phyloP scores from a whole-genome alignment of 257 asterid species.

The Solanum medicagineum region DNA sequence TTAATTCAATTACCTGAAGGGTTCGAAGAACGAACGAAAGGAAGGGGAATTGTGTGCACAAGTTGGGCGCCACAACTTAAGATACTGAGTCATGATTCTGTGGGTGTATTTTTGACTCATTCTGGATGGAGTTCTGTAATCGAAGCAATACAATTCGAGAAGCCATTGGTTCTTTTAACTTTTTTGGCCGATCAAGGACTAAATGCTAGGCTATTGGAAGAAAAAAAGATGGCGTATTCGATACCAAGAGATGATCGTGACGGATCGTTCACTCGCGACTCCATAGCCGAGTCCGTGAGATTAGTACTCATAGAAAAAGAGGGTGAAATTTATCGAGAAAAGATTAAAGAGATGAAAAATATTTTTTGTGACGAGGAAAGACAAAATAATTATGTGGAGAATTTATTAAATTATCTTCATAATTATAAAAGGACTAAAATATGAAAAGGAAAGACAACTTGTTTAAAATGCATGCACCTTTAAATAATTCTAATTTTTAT shows the following conservation, averaged over 20 bases:
- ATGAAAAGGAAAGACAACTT: background rate
- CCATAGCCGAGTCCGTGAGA: slow-evolving; percentile 5
- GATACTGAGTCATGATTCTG: slow-evolving; percentile 12
- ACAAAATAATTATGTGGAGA: slow-evolving; percentile 1
- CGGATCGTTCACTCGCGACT: slow-evolving; percentile 4
- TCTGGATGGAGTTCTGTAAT: slow-evolving; percentile 19
- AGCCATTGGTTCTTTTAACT: slow-evolving; percentile 9
- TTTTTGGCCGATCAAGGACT: slow-evolving; percentile 16
- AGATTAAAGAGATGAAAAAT: background rate
- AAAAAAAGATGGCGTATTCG: background rate
- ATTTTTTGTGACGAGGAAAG: background rate
- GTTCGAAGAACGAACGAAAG: slow-evolving; percentile 10
- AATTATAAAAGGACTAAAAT: background rate
- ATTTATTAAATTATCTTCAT: background rate
- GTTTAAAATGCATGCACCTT: background rate
- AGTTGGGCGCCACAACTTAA: slow-evolving; percentile 18
- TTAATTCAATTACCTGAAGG: slow-evolving; percentile 2
- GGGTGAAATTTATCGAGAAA: slow-evolving; percentile 4
- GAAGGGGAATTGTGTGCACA: slow-evolving; percentile 12
- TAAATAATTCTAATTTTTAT: background rate
- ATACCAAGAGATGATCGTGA: slow-evolving; percentile 1
- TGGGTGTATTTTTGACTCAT: slow-evolving; percentile 22
- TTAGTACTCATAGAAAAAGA: background rate
- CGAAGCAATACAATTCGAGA: slow-evolving; percentile 9
- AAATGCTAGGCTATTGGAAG: slow-evolving; percentile 11